Evolutionary conservation across 371 early-diverging fungal genomes (phyloP), one percentile per base, ranked within the genome.

Genomic region (Haplosporangium sp.): DNA sequence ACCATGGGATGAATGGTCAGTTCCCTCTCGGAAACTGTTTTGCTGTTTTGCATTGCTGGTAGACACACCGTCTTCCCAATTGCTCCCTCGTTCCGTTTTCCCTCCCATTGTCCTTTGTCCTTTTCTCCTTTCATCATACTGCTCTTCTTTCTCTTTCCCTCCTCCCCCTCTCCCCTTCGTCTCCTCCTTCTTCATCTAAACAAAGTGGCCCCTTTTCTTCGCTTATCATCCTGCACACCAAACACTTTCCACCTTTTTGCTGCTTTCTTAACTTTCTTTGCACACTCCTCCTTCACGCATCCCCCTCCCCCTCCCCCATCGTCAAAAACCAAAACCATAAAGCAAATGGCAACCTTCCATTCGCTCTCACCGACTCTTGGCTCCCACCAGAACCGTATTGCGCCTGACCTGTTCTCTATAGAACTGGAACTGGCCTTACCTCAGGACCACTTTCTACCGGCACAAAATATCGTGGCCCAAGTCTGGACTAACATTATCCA

Each of bases 401-500:
- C 72, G 11, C 72, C 72, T 9, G 68, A 77, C 38, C 36, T 72
- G 47, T 55, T 77, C 55, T 72, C 67, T 7, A 51, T 77, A 4
- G 71, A 77, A 20, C 62, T 77, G 1, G 67, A 71, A 18, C 65
- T 77, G 10, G 37, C 23, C 0, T 53, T 77, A 0, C 79, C 79
- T 5, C 67, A 77, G 38, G 79, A 72, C 58, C 62, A 67, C 51
- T 77, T 77, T 47, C 58, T 77, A 0, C 79, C 79, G 11, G 79
- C 79, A 10, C 51, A 70, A 38, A 50, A 71, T 12, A 77, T 77
- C 40, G 52, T 51, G 36, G 79, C 79, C 23, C 46, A 77, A 59
- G 72, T 77, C 16, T 77, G 79, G 79, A 77, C 79, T 43, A 77
- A 77, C 58, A 51, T 77, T 47, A 54, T 77, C 50, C 72, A 77